Base-by-base conservation (phyloP, 1,139 yeast genomes). In the Keqinozyma sinolaborantium region DNA sequence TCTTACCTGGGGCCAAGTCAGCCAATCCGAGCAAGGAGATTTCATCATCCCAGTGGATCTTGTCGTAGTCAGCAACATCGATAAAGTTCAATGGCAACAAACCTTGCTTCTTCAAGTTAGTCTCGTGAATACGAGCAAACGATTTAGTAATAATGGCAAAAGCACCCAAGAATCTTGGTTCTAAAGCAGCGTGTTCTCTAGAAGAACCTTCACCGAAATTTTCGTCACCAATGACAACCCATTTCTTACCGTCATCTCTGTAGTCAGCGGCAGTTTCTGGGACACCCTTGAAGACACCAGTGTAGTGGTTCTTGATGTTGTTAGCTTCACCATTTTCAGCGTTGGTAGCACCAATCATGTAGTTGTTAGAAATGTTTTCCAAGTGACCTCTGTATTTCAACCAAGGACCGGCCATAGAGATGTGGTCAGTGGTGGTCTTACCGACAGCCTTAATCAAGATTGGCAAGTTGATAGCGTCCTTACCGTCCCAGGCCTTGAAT, bases 351-450 rank as follows among this genome's bases (percentile, higher is more conserved):
- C 98, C 98, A 77, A 92, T 92, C 97, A 92, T 88, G 74, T 90
- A 88, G 79, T 92, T 92, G 79, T 90, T 87, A 56, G 97, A 88
- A 62, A 92, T 92, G 83, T 92, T 92, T 75, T 88, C 94, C 73
- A 92, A 79, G 76, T 92, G 98, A 74, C 98, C 98, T 79, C 97
- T 87, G 95, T 92, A 92, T 77, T 92, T 92, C 79, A 92, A 86
- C 98, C 98, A 92, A 63, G 97, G 97, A 73, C 98, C 98, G 62
- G 98, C 98, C 94, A 86, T 88, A 58, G 97, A 90, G 59, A 92
- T 92, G 75, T 92, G 97, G 73, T 92, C 98, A 53, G 98, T 92
- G 59, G 98, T 92, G 66, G 97, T 88, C 80, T 92, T 92, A 73
- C 97, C 97, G 50, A 83, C 75, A 50, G 97, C 86, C 77, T 92